Conservation (phyloP, 768 basidiomycete genomes). For the Leucosporidium creatinivorum region DNA sequence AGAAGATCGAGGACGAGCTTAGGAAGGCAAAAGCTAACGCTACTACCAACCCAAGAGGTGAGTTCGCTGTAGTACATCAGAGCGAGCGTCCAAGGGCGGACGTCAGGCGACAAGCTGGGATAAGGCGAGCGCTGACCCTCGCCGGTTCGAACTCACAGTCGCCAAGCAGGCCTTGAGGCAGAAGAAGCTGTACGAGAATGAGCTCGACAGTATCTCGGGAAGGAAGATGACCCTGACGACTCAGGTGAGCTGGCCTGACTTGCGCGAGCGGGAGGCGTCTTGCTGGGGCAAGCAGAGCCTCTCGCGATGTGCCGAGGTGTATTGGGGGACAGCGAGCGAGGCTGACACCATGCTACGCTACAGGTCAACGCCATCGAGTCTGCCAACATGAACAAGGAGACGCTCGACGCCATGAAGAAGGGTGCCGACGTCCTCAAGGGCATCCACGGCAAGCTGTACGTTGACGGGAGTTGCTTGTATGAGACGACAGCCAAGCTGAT, state of each 20-base stretch:
- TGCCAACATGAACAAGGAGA: conserved; percentile 95
- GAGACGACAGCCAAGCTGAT: not conserved
- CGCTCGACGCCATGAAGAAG: conserved; percentile 95
- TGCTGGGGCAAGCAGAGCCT: no score
- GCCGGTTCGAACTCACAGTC: conserved; percentile 47
- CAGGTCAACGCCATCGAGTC: conserved; percentile 88
- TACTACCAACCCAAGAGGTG: conserved; percentile 85
- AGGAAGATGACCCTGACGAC: conserved; percentile 86
- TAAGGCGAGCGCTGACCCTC: conserved; percentile 4
- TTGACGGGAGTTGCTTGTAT: conserved; percentile 31
- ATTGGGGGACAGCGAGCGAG: not conserved
- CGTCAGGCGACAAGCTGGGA: not conserved
- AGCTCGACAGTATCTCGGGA: conserved; percentile 76
- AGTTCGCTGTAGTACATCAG: conserved; percentile 41
- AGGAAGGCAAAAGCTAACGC: conserved; percentile 89
- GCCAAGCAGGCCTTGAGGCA: conserved; percentile 83
- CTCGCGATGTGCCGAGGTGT: not conserved
- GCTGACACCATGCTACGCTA: not conserved
- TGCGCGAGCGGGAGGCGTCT: not conserved
- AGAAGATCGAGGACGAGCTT: conserved; percentile 90
- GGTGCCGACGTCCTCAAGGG: conserved; percentile 78
- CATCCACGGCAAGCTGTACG: conserved; percentile 84
- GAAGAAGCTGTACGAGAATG: conserved; percentile 81
- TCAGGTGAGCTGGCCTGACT: conserved; percentile 48
- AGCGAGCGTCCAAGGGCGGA: not conserved